Conservation (phyloP, 1,139 yeast species). For the Yamadazyma trypodendri region DNA sequence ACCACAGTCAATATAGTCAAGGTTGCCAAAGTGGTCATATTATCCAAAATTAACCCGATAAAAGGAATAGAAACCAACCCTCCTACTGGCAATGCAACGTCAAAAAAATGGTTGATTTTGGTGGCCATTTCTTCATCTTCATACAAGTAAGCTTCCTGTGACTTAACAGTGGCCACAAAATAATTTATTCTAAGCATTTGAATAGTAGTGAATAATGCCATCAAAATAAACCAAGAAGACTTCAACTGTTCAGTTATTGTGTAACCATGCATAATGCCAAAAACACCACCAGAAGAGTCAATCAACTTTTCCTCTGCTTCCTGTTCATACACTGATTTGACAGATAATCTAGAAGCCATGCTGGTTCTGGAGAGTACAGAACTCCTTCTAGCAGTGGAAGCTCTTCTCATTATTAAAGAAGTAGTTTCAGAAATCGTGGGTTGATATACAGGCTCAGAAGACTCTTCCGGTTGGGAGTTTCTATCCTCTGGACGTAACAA, state of each 20-base stretch:
- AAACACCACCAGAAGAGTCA: slow-evolving; percentile 66
- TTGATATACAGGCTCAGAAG: slow-evolving; percentile 19
- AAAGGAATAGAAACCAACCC: slow-evolving; percentile 84
- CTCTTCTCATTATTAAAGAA: slow-evolving; percentile 38
- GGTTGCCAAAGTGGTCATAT: slow-evolving; percentile 60
- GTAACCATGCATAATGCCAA: slow-evolving; percentile 78
- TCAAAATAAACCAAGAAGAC: slow-evolving; percentile 76
- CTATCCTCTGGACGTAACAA: slow-evolving; percentile 38
- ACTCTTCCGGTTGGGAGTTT: slow-evolving; percentile 14
- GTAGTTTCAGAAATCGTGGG: slow-evolving; percentile 46
- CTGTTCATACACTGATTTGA: slow-evolving; percentile 63
- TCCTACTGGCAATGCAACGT: slow-evolving; percentile 82
- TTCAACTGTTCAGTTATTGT: slow-evolving; percentile 61
- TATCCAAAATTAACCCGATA: slow-evolving; percentile 79
- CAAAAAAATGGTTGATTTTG: slow-evolving; percentile 70
- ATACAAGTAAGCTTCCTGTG: slow-evolving; percentile 74
- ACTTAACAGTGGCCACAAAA: slow-evolving; percentile 81
- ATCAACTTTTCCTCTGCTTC: slow-evolving; percentile 58
- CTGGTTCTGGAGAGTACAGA: slow-evolving; percentile 34
- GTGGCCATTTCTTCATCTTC: slow-evolving; percentile 49
- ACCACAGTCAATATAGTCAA: slow-evolving; percentile 51
- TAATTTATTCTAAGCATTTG: slow-evolving; percentile 91
- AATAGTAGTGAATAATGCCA: slow-evolving; percentile 75
- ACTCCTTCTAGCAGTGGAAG: slow-evolving; percentile 34
- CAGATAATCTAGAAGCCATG: slow-evolving; percentile 30